Percentiles rank a stretch among this genome's conserved stretches.
Evolutionary conservation across 2,329 filamentous ascomycete genomes (phyloP).

Genomic region (Apiospora hydei): DNA sequence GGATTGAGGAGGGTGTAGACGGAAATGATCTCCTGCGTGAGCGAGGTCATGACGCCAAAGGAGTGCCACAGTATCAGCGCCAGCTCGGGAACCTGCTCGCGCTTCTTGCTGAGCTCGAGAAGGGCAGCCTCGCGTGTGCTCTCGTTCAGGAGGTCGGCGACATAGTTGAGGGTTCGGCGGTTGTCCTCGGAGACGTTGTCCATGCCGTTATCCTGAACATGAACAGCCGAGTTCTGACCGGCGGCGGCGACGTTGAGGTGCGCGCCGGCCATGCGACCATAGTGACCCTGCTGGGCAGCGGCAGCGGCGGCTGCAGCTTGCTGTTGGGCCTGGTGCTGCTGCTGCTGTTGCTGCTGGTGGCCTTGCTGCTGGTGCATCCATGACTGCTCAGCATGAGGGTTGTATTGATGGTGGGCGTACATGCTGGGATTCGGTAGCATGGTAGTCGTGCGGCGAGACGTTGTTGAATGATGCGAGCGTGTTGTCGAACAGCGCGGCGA

Average conservation of each 20-base stretch:
- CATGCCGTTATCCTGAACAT: conserved; percentile 62
- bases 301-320: conserved; percentile 54
- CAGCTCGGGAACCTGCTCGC: conserved; percentile 95
- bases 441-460: conserved; percentile 9
- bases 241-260: conserved; percentile 58
- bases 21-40: conserved; percentile 98
- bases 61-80: conserved; percentile 98
- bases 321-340: conserved; percentile 64
- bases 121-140: conserved; percentile 88
- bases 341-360: conserved; percentile 67
- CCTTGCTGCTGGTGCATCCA: conserved; percentile 73
- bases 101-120: conserved; percentile 96
- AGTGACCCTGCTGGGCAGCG: conserved; percentile 67
- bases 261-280: conserved; percentile 74
- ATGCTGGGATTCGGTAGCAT: conserved; percentile 72
- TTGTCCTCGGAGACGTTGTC: conserved; percentile 88
- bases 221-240: conserved; percentile 51
- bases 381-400: conserved; percentile 66
- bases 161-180: conserved; percentile 88
- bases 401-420: conserved; percentile 70
- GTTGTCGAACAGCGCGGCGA: not conserved
- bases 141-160: conserved; percentile 89
- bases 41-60: conserved; percentile 97
- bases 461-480: not conserved
- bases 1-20: conserved; percentile 97